Percentiles rank a stretch among this genome's conserved stretches.
Evolutionary conservation across 2,329 filamentous ascomycete species (phyloP).

Genomic region (Diaporthe citriasiana): DNA sequence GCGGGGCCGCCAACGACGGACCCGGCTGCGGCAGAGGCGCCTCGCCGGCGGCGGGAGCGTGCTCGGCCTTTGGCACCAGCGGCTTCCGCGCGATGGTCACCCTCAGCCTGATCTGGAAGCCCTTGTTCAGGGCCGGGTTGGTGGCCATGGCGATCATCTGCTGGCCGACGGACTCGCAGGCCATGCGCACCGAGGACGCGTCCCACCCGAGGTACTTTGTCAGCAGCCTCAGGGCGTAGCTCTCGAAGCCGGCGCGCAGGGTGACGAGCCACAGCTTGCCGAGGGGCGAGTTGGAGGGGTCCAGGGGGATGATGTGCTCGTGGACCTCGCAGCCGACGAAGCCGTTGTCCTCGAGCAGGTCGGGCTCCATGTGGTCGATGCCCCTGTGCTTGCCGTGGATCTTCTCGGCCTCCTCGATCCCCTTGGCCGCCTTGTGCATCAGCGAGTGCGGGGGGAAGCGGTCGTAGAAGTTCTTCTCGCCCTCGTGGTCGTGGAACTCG

Average conservation of each 20-base stretch:
- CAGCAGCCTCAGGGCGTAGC: slow-evolving; percentile 63
- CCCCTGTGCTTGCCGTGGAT: slow-evolving; percentile 62
- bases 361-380: slow-evolving; percentile 60
- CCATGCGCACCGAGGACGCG: slow-evolving; percentile 60
- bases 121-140: slow-evolving; percentile 58
- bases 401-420: slow-evolving; percentile 59
- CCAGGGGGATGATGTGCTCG: slow-evolving; percentile 64
- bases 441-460: slow-evolving; percentile 61
- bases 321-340: slow-evolving; percentile 65
- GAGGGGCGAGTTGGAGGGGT: slow-evolving; percentile 58
- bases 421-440: slow-evolving; percentile 58
- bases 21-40: background rate
- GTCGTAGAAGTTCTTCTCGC: slow-evolving; percentile 53
- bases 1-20: background rate
- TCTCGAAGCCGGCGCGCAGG: slow-evolving; percentile 65
- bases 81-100: slow-evolving; percentile 67
- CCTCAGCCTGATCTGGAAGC: slow-evolving; percentile 62
- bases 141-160: slow-evolving; percentile 65
- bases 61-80: slow-evolving; percentile 40
- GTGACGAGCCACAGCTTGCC: slow-evolving; percentile 69
- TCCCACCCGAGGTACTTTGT: slow-evolving; percentile 68
- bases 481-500: slow-evolving; percentile 65
- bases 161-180: slow-evolving; percentile 62
- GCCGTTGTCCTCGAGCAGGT: slow-evolving; percentile 61
- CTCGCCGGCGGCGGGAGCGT: background rate